Conservation (phyloP, 331 rosid species). For the Spiraea crenata region DNA sequence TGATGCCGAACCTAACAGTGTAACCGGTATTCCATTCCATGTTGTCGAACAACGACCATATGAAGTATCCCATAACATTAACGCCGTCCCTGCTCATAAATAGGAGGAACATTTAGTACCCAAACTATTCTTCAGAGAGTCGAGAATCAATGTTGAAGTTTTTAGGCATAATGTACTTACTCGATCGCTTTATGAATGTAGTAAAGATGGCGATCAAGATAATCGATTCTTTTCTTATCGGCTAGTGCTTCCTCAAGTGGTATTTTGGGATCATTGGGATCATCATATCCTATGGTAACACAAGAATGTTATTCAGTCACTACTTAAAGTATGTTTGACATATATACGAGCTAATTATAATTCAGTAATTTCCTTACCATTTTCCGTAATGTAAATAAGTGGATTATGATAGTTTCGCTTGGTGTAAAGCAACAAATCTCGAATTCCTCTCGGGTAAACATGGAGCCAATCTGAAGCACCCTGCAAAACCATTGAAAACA, state of each 20-base stretch:
- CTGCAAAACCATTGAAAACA: background rate
- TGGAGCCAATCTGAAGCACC: background rate
- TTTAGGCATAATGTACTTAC: background rate
- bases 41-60: constrained; percentile 9
- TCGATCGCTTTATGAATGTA: constrained; percentile 1
- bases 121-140: background rate
- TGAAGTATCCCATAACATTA: constrained; percentile 16
- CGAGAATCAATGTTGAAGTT: background rate
- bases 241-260: background rate
- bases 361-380: background rate
- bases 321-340: too few species aligned
- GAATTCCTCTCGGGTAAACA: constrained; percentile 12
- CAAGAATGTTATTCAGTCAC: too few species aligned
- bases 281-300: background rate
- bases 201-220: background rate
- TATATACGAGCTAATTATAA: background rate
- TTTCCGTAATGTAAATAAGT: constrained; percentile 18
- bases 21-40: constrained; percentile 2
- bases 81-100: background rate
- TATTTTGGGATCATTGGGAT: background rate
- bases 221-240: background rate
- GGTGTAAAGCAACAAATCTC: background rate
- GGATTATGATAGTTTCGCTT: constrained; percentile 10
- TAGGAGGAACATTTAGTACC: background rate
- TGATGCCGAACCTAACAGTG: background rate